Base-by-base conservation (phyloP, 331 rosid genomes). In the Malus hybrid region DNA sequence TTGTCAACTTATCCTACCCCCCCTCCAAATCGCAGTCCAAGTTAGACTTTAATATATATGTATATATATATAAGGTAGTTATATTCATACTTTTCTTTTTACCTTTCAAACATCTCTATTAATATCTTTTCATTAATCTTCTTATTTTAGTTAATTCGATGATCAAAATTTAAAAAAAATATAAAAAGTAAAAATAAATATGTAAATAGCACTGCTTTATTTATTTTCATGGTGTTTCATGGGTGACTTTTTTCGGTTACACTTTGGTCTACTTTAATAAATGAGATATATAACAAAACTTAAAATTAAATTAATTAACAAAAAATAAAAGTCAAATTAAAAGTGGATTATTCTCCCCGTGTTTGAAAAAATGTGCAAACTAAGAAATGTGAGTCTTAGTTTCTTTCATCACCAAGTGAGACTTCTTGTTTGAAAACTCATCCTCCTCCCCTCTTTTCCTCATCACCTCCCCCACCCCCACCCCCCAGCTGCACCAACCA, bases 171-270 rank as follows among this genome's bases (percentile, higher is more conserved):
- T 36, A 36, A 8, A 36, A 36, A 6, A 2, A 8, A 7, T 2
- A 4, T 4, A 0, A 36, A 36, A 36, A 36, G 0, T 36, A 36
- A 36, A 36, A 8, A 8, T 3, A 28, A 28, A 28, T 28, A 3
- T 2, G 11, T 2, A 36, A 0, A 36, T 2, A 36, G 0, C 44
- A 36, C 0, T 0, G 0, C 0, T 42, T 0, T 42, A 14, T 61
- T 5, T 61, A 12, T 12, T 32, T 27, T 27, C 66, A 27, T 59
- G 16, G 16, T 10, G 31, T 24, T 59, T 4, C 9, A 7, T 19
- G 3, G 56, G 19, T 50, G 19, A 9, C 24, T 10, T 42, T 42
- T 61, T 59, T 62, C 20, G 2, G n/a, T 12, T 11, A 22, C 27
- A 22, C 2, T 29, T 29, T 64, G 42, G 6, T 64, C 24, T 32